These are phyloP conservation scores for Zelonia costaricensis DNA, from an alignment of 208 protist species.

Conservation along the genomic window DNA sequence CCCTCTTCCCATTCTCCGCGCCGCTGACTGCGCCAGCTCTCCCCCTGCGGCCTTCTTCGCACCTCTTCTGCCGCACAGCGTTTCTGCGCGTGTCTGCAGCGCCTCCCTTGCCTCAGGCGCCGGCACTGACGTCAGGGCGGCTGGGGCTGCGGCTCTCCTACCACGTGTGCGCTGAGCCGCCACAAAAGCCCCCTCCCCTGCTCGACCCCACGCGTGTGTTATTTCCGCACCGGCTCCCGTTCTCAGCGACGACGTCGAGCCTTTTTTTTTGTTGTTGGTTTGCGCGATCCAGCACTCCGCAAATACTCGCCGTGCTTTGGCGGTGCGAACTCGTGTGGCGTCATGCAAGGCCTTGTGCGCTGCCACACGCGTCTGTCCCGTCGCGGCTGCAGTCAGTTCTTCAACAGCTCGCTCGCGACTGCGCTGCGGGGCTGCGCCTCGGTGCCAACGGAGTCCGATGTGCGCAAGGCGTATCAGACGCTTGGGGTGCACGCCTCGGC, in stretches of 20 bases:
- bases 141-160: no score
- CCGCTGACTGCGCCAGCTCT: no score
- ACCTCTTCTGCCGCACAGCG: no score
- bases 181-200: not conserved
- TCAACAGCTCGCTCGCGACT: not conserved
- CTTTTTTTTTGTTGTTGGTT: not conserved
- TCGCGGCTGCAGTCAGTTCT: not conserved
- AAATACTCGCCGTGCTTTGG: no score
- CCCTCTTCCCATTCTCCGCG: no score
- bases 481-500: conserved; percentile 56
- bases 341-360: conserved; percentile 3
- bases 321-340: not conserved
- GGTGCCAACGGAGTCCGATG: conserved; percentile 73
- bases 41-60: no score
- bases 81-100: no score
- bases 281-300: no score
- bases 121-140: no score
- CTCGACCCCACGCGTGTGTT: not conserved
- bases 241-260: not conserved
- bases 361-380: not conserved
- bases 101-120: no score
- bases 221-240: no score
- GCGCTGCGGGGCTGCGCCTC: conserved; percentile 22
- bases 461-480: conserved; percentile 67
- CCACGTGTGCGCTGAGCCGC: no score